phyloP scores from a whole-genome alignment of 202 grass and related monocot species.

The Panicum hallii region DNA sequence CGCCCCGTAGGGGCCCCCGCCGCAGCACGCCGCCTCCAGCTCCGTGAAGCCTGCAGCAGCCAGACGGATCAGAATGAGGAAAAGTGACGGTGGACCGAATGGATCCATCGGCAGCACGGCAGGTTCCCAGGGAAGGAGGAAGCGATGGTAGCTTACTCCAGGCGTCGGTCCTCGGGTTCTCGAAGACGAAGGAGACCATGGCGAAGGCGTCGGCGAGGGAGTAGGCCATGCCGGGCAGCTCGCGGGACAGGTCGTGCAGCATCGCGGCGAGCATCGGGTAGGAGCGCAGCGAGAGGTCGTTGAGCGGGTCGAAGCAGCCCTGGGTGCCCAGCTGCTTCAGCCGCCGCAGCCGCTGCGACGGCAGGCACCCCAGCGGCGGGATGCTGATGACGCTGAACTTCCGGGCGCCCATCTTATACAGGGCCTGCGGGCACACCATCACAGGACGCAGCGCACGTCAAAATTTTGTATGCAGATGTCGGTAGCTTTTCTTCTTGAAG shows the following conservation, averaged over 20 bases:
- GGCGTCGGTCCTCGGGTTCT: constrained; percentile 41
- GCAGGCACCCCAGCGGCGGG: constrained; percentile 71
- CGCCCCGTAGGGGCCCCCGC: constrained; percentile 35
- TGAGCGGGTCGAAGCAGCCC: constrained; percentile 50
- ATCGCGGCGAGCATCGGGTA: constrained; percentile 46
- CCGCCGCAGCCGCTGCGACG: constrained; percentile 45
- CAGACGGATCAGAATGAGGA: not conserved
- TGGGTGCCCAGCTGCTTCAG: constrained; percentile 28
- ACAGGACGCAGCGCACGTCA: not conserved
- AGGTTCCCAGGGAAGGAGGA: not conserved
- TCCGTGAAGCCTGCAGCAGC: constrained; percentile 47
- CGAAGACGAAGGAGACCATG: constrained; percentile 45
- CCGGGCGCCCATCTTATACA: constrained; percentile 63
- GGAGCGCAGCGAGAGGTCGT: constrained; percentile 43
- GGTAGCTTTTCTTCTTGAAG: not conserved
- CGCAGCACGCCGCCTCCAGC: constrained; percentile 54
- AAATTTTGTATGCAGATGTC: not conserved
- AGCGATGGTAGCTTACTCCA: constrained; percentile 26
- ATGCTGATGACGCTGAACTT: constrained; percentile 73
- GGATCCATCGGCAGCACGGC: not conserved
- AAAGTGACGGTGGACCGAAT: too few relatives aligned
- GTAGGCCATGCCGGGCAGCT: constrained; percentile 58
- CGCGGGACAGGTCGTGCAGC: constrained; percentile 28
- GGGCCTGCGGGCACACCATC: not conserved
- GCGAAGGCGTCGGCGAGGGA: constrained; percentile 51